Evolutionary conservation across 768 basidiomycete genomes (phyloP), one percentile per base, ranked within the genome.

Genomic region (Psilocybe tampanensis): DNA sequence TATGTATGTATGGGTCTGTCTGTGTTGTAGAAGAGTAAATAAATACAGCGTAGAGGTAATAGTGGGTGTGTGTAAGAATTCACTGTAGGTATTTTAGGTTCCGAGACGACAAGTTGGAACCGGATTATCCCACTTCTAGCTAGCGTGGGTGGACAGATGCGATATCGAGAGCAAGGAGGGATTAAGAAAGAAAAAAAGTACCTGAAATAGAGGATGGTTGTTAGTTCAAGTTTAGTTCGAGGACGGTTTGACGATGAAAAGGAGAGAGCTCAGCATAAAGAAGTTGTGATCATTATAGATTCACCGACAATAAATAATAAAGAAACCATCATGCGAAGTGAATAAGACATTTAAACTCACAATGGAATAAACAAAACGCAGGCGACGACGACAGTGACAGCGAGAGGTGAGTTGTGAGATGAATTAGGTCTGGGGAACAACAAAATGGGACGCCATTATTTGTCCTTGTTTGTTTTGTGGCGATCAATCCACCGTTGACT

Each of bases 271-370:
- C 85, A 86, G 81, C 60, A 63, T 74, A 5, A 68, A 70, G 70
- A 65, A 58, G 47, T 73, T 84, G 76, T 70, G 74, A 82, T 87
- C 86, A 86, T 69, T 60, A 62, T 60, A 62, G 63, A 62, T 71
- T 86, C 85, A 84, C 76, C 73, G 85, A 89, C 86, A 89, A 89
- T 86, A 89, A 87, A 89, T 29, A 29, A 29, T 29, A 29, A 29
- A 80, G 64, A 53, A 64, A 76, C 73, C 84, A 86, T 85, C 85
- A 83, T 76, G n/a, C 56, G 18, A 39, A 24, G 36, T 45, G 36
- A 39, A 39, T 39, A 33, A 26, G 54, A 68, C 66, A 18, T 55
- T 48, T 42, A 1, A 23, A n/a, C n/a, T n/a, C n/a, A n/a, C n/a
- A n/a, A n/a, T n/a, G n/a, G n/a, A n/a, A n/a, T n/a, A n/a, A n/a